A percentile compares a stretch with the other conserved stretches of the same genome.
phyloP scores from a whole-genome alignment of 1,139 yeast genomes.

The Pichia sp. region DNA sequence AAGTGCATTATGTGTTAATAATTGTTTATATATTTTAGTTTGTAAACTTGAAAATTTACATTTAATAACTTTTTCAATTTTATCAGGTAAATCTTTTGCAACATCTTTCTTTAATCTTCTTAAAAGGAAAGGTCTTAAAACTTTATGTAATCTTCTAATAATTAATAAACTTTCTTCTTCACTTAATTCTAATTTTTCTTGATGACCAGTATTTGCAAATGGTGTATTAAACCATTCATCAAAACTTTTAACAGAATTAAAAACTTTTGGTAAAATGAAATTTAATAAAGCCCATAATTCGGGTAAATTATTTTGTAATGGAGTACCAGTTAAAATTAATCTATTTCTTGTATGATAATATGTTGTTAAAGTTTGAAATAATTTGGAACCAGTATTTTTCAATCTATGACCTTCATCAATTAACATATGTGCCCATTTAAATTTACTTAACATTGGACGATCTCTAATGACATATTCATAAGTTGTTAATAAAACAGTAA shows the following conservation, averaged over 20 bases:
- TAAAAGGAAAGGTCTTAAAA: slow-evolving; percentile 85
- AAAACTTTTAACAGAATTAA: slow-evolving; percentile 78
- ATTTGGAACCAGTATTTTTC: slow-evolving; percentile 72
- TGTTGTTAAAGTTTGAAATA: slow-evolving; percentile 66
- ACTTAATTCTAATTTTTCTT: slow-evolving; percentile 68
- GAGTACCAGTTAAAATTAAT: slow-evolving; percentile 81
- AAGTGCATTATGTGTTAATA: slow-evolving; percentile 64
- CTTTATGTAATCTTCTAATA: slow-evolving; percentile 93
- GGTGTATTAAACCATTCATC: slow-evolving; percentile 89
- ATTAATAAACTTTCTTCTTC: slow-evolving; percentile 94
- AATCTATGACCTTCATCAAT: slow-evolving; percentile 88
- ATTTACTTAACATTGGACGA: slow-evolving; percentile 56
- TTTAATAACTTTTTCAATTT: slow-evolving; percentile 89
- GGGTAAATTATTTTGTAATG: slow-evolving; percentile 76
- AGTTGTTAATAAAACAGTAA: slow-evolving; percentile 71
- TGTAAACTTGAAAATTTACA: slow-evolving; percentile 92
- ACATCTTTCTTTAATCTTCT: slow-evolving; percentile 96
- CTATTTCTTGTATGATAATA: slow-evolving; percentile 69
- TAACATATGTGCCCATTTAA: slow-evolving; percentile 79
- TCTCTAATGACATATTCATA: slow-evolving; percentile 76
- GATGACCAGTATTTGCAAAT: slow-evolving; percentile 75
- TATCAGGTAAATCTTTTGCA: slow-evolving; percentile 92
- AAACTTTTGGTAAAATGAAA: slow-evolving; percentile 72
- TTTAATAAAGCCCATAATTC: slow-evolving; percentile 80
- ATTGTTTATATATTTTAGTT: slow-evolving; percentile 67